A percentile compares a stretch with the other conserved stretches of the same genome.
phyloP scores from a whole-genome alignment of 768 basidiomycete species.

The Psilocybe cubensis region DNA sequence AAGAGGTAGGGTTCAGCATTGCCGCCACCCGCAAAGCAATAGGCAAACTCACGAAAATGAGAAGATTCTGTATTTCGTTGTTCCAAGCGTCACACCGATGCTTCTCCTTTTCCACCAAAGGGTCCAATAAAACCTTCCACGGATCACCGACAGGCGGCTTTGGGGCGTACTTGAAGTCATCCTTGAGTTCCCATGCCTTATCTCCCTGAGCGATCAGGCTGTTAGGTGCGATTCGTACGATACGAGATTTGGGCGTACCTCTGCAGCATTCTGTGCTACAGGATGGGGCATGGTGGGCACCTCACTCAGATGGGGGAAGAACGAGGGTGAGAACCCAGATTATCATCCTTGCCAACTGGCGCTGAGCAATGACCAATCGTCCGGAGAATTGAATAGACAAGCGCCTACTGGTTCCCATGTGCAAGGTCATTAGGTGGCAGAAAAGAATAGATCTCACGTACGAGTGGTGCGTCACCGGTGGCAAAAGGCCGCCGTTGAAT shows the following conservation, averaged over 20 bases:
- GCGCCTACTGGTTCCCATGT: background rate
- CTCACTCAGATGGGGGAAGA: background rate
- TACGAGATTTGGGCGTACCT: background rate
- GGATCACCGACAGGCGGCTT: background rate
- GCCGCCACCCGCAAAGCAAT: background rate
- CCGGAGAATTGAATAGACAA: background rate
- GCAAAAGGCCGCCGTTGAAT: no score
- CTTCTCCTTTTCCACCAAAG: background rate
- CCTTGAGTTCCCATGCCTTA: constrained; percentile 1
- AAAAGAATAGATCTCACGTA: no score
- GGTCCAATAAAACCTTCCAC: background rate
- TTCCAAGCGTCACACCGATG: constrained; percentile 1
- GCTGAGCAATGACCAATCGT: background rate
- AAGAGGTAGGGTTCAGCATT: background rate
- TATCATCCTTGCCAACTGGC: background rate
- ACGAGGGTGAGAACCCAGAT: background rate
- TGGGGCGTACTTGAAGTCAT: background rate
- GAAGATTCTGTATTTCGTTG: constrained; percentile 1
- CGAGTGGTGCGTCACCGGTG: no score
- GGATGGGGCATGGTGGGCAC: background rate
- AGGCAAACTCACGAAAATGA: constrained; percentile 3
- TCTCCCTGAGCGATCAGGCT: background rate
- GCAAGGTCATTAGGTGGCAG: background rate
- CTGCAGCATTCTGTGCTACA: background rate
- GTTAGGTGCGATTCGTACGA: background rate